Percentiles rank a stretch among this genome's conserved stretches.
These are phyloP conservation scores for Xylaria sp. DNA, from an alignment of 495 filamentous ascomycete species.

Conservation along the genomic window DNA sequence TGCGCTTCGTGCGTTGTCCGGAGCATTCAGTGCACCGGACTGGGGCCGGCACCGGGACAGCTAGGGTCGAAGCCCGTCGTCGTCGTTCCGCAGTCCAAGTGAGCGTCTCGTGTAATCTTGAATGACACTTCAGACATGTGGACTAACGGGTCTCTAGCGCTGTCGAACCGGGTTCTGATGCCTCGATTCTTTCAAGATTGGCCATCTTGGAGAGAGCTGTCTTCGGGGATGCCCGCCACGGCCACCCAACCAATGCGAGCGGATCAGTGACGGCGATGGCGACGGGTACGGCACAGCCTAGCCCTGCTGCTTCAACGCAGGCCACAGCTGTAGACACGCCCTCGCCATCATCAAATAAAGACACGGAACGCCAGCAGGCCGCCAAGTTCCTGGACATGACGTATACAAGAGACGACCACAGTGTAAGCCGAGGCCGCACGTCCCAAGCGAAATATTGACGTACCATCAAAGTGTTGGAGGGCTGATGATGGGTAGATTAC, in stretches of 20 bases:
- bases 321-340: background rate
- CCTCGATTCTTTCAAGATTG: slow-evolving; percentile 30
- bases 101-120: background rate
- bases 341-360: slow-evolving; percentile 9
- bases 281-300: background rate
- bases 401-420: slow-evolving; percentile 21
- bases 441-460: background rate
- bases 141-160: background rate
- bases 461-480: too few species aligned
- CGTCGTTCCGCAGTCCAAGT: slow-evolving; percentile 14
- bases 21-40: slow-evolving; percentile 26
- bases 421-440: slow-evolving; percentile 1
- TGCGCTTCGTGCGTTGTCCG: slow-evolving; percentile 41
- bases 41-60: too few species aligned
- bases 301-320: slow-evolving; percentile 11
- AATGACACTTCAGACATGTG: background rate
- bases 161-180: background rate
- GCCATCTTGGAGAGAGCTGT: slow-evolving; percentile 32
- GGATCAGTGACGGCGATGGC: background rate
- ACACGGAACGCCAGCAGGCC: slow-evolving; percentile 20
- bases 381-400: slow-evolving; percentile 24
- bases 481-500: slow-evolving; percentile 7
- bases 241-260: background rate
- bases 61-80: background rate
- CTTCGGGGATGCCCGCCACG: slow-evolving; percentile 18